Conservation (phyloP, 257 asterid genomes). For the Osmanthus fragrans region DNA sequence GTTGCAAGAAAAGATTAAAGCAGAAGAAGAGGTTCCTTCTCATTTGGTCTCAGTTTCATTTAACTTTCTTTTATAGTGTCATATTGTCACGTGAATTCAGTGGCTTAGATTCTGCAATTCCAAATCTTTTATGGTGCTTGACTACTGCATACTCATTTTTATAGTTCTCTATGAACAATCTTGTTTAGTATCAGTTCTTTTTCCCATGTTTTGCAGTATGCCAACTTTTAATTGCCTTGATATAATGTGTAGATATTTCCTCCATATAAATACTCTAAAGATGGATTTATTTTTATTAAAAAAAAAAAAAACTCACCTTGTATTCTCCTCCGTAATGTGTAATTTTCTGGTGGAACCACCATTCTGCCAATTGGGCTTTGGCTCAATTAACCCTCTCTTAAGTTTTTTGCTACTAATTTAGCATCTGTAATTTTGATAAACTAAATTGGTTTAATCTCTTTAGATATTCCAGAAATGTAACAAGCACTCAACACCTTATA, state of each 20-base stretch:
- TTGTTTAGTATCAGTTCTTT: not conserved
- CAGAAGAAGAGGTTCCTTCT: conserved; percentile 78
- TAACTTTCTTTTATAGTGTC: not conserved
- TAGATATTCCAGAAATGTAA: not conserved
- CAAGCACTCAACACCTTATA: not conserved
- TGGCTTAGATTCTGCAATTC: not conserved
- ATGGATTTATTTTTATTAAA: not conserved
- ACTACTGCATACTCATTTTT: not conserved
- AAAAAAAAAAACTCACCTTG: not conserved
- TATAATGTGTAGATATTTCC: not conserved
- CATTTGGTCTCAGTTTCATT: conserved; percentile 2
- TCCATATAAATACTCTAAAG: not conserved
- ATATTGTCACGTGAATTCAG: not conserved
- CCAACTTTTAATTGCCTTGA: not conserved
- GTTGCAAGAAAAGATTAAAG: conserved; percentile 62
- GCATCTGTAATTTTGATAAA: not conserved
- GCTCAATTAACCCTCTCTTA: not conserved
- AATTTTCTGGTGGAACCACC: not conserved
- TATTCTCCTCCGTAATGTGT: not conserved
- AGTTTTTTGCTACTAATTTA: not conserved
- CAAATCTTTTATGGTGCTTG: not conserved
- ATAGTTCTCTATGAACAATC: not conserved
- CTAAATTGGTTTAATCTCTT: not conserved
- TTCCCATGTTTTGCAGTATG: not conserved
- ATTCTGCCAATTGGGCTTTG: not conserved